These are phyloP conservation scores for Sporobolomyces phaffii DNA, from an alignment of 768 basidiomycete species.

Conservation along the genomic window DNA sequence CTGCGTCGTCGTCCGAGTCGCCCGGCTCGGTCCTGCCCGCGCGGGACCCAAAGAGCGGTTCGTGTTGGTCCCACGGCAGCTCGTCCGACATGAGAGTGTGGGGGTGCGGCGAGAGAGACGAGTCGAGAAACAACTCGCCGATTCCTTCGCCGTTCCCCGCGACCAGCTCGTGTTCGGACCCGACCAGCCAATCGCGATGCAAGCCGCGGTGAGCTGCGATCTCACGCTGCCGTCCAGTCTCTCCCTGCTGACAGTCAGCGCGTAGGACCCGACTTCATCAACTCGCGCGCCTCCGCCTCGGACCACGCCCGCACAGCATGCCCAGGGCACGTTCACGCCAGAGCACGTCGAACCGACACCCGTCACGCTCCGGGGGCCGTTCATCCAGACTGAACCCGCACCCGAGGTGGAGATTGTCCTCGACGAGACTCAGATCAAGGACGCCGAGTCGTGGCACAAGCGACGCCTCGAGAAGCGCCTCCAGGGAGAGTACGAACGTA, in stretches of 20 bases:
- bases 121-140: background rate
- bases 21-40: background rate
- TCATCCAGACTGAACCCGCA: conserved; percentile 28
- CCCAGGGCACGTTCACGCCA: background rate
- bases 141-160: too few relatives aligned
- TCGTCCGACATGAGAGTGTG: background rate
- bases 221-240: too few relatives aligned
- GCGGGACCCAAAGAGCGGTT: conserved; percentile 20
- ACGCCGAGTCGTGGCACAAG: conserved; percentile 68
- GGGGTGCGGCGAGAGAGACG: background rate
- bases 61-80: conserved; percentile 16
- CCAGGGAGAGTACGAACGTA: conserved; percentile 70
- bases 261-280: background rate
- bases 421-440: conserved; percentile 45
- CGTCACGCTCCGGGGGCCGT: conserved; percentile 8
- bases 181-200: too few relatives aligned
- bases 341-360: conserved; percentile 4
- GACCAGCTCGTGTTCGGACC: too few relatives aligned
- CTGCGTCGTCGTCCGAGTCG: background rate
- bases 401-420: conserved; percentile 23
- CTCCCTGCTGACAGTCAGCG: background rate
- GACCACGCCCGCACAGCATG: conserved; percentile 7
- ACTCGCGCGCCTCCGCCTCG: background rate
- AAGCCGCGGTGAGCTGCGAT: too few relatives aligned
- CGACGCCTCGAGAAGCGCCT: conserved; percentile 64